Conservation (phyloP, 805 yeast genomes). For the Starmera caribaea region DNA sequence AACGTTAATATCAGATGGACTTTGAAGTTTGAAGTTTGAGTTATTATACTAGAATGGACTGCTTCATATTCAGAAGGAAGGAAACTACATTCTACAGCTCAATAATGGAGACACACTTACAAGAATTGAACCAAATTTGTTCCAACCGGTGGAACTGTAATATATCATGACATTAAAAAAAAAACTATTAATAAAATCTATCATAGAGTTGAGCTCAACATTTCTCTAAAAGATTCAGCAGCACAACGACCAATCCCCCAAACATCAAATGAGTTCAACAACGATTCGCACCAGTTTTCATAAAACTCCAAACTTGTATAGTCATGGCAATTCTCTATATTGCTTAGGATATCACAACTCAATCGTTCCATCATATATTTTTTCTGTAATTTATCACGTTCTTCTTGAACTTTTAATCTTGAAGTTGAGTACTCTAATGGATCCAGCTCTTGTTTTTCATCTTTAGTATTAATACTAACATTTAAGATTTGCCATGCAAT, state of each 20-base stretch:
- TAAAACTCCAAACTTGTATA: not conserved
- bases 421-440: not conserved
- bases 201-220: not conserved
- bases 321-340: not conserved
- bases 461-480: not conserved
- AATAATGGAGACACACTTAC: not conserved
- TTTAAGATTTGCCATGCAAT: not conserved
- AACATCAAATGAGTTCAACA: not conserved
- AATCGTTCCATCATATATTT: not conserved
- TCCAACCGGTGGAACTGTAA: not conserved
- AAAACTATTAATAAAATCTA: too few relatives aligned
- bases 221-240: not conserved
- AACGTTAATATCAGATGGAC: too few relatives aligned
- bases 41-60: too few relatives aligned
- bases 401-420: not conserved
- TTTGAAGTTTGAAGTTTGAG: too few relatives aligned
- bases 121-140: not conserved
- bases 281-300: not conserved
- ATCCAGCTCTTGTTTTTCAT: not conserved
- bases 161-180: too few relatives aligned
- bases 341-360: not conserved
- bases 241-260: slow-evolving; percentile 1
- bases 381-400: not conserved
- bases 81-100: not conserved
- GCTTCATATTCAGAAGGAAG: too few relatives aligned